Evolutionary conservation across 495 filamentous ascomycete species (phyloP), one percentile per base, ranked within the genome.

Genomic region (Amniculicola lignicola): DNA sequence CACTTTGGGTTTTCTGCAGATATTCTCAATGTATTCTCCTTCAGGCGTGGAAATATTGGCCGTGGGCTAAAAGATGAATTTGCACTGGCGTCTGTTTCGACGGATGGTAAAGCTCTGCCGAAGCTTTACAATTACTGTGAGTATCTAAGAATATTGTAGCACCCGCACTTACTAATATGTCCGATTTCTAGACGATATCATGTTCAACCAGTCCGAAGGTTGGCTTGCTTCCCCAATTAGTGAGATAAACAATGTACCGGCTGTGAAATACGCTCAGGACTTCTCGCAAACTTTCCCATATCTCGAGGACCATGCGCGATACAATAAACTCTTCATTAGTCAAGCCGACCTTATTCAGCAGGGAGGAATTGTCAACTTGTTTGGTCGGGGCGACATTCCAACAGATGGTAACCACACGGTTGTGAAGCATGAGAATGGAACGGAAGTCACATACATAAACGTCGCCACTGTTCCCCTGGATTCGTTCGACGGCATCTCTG

Each of bases 221-320:
- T 64, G 59, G 41, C 57, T 25, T 1, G 38, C 53, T 3, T 65
- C 62, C 2, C 35, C 55, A 1, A 38, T 62, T 22, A 43, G 15
- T 1, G 23, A 47, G 18, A 75, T 77, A 59, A 74, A 77, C 49
- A 69, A 69, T 22, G 35, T 69, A 19, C 62, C 70, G 27, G 71
- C 69, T 2, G 63, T 66, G 18, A 64, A 57, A 7, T 71, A 64
- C 39, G 16, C 74, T 16, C 61, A 57, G 16, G 51, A 70, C 1
- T 66, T 61, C 61, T 67, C 71, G 11, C 46, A 51, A n/a, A 51
- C 56, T 23, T 66, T 65, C n/a, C 43, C 52, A 10, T 68, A 68
- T 50, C 72, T 73, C 42, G 76, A 79, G 51, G 67, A 64, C 22
- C 75, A 79, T 51, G 72, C 75, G n/a, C 72, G 69, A 1, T 79